A percentile compares a stretch with the other conserved stretches of the same genome.
Evolutionary conservation across 768 basidiomycete genomes (phyloP).

Genomic region (Chalciporus chontae): DNA sequence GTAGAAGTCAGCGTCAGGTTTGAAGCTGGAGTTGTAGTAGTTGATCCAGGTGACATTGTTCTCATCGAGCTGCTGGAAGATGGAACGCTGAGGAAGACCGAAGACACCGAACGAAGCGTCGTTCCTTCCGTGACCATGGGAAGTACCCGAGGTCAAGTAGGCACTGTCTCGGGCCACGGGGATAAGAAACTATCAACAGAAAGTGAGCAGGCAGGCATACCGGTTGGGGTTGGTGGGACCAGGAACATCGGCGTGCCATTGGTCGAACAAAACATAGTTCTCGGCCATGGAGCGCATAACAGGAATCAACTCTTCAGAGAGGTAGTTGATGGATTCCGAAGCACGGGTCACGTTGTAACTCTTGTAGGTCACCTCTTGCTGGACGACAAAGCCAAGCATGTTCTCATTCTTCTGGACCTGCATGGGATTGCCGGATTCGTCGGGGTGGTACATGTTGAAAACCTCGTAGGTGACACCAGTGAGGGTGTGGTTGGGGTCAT

Average conservation of each 20-base stretch:
- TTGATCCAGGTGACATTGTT: slow-evolving; percentile 23
- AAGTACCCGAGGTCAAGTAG: slow-evolving; percentile 26
- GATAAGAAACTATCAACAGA: background rate
- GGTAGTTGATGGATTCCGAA: slow-evolving; percentile 17
- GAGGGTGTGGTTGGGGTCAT: slow-evolving; percentile 25
- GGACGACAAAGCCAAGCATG: slow-evolving; percentile 23
- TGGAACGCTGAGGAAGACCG: slow-evolving; percentile 25
- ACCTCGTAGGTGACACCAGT: slow-evolving; percentile 23
- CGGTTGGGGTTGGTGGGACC: slow-evolving; percentile 27
- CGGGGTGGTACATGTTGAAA: slow-evolving; percentile 20
- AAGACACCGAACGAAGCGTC: slow-evolving; percentile 12
- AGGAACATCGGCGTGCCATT: slow-evolving; percentile 25
- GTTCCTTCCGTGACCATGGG: slow-evolving; percentile 22
- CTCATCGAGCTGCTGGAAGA: slow-evolving; percentile 27
- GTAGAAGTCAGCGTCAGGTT: slow-evolving; percentile 24
- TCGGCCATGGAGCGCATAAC: slow-evolving; percentile 22
- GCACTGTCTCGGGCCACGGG: slow-evolving; percentile 7
- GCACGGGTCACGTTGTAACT: slow-evolving; percentile 14
- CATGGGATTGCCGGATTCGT: slow-evolving; percentile 10
- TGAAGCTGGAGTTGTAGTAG: slow-evolving; percentile 28
- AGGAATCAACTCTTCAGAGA: slow-evolving; percentile 23
- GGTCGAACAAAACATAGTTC: slow-evolving; percentile 22
- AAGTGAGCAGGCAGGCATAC: background rate
- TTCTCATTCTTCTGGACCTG: slow-evolving; percentile 1
- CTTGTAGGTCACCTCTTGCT: slow-evolving; percentile 15